These are phyloP conservation scores for Aspergillus sp. DNA, from an alignment of 2,329 filamentous ascomycete genomes.

Conservation along the genomic window DNA sequence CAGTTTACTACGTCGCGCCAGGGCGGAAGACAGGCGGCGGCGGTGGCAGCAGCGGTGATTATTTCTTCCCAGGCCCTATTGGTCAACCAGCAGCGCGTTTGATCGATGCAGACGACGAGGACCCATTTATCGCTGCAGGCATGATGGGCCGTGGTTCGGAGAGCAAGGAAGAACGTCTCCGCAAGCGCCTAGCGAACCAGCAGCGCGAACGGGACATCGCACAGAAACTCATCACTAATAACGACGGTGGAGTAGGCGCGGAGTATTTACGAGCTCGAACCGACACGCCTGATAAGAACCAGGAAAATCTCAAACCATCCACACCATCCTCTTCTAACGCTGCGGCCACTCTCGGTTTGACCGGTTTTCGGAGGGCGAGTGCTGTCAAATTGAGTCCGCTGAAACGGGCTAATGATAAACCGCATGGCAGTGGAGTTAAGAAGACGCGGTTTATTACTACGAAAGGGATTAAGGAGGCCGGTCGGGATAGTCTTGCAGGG, in stretches of 20 bases:
- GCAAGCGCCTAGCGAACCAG: constrained; percentile 37
- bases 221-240: constrained; percentile 30
- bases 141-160: constrained; percentile 34
- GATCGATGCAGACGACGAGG: constrained; percentile 36
- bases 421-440: constrained; percentile 39
- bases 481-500: constrained; percentile 62
- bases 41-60: constrained; percentile 4
- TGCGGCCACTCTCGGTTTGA: constrained; percentile 16
- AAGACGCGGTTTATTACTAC: constrained; percentile 75
- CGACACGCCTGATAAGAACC: constrained; percentile 11
- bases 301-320: constrained; percentile 4
- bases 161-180: constrained; percentile 37
- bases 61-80: constrained; percentile 16
- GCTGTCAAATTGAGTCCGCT: constrained; percentile 35
- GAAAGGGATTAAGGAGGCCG: constrained; percentile 70
- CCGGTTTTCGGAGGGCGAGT: constrained; percentile 28
- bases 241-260: constrained; percentile 32
- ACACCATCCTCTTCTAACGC: constrained; percentile 8
- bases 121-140: constrained; percentile 36
- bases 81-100: constrained; percentile 34
- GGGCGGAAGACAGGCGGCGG: constrained; percentile 17
- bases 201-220: constrained; percentile 41
- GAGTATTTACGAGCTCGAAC: constrained; percentile 39
- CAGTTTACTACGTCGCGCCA: constrained; percentile 40
- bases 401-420: constrained; percentile 31